Evolutionary conservation across 2,329 filamentous ascomycete species (phyloP).

Genomic region (Orbilia oligospora): DNA sequence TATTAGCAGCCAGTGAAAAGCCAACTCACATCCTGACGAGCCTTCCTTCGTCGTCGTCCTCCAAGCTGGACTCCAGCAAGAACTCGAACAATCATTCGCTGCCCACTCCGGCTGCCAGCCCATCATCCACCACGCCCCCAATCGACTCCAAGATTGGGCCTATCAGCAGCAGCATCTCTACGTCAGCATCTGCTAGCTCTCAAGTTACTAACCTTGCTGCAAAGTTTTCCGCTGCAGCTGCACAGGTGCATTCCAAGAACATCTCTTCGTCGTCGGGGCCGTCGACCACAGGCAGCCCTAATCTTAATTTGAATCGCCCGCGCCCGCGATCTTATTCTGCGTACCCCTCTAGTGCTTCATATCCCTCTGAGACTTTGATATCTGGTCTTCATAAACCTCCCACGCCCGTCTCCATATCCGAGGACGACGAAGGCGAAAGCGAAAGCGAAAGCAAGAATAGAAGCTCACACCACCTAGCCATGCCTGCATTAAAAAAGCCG

Average conservation of each 20-base stretch:
- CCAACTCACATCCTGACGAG: constrained; percentile 46
- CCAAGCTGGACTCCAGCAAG: constrained; percentile 31
- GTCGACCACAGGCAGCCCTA: constrained; percentile 37
- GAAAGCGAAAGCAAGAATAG: neutral
- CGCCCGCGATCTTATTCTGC: constrained; percentile 57
- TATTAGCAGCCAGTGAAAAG: constrained; percentile 45
- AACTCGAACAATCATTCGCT: constrained; percentile 52
- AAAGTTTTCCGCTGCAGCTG: constrained; percentile 55
- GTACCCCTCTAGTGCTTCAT: constrained; percentile 36
- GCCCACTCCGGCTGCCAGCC: constrained; percentile 56
- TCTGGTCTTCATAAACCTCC: constrained; percentile 44
- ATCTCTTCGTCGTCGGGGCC: constrained; percentile 53
- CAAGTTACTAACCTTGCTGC: constrained; percentile 26
- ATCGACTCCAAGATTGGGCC: constrained; percentile 25
- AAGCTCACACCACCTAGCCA: constrained; percentile 38
- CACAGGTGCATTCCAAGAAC: constrained; percentile 30
- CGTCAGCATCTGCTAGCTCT: constrained; percentile 43
- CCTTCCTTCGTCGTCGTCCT: constrained; percentile 18
- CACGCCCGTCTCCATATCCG: constrained; percentile 53
- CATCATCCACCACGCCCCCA: constrained; percentile 41
- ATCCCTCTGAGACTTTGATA: constrained; percentile 7
- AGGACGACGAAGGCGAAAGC: constrained; percentile 40
- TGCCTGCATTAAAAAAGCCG: constrained; percentile 59
- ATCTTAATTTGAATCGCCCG: constrained; percentile 7
- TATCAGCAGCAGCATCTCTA: constrained; percentile 39